Evolutionary conservation across 257 asterid genomes (phyloP).

Genomic region (Penstemon newberryi): DNA sequence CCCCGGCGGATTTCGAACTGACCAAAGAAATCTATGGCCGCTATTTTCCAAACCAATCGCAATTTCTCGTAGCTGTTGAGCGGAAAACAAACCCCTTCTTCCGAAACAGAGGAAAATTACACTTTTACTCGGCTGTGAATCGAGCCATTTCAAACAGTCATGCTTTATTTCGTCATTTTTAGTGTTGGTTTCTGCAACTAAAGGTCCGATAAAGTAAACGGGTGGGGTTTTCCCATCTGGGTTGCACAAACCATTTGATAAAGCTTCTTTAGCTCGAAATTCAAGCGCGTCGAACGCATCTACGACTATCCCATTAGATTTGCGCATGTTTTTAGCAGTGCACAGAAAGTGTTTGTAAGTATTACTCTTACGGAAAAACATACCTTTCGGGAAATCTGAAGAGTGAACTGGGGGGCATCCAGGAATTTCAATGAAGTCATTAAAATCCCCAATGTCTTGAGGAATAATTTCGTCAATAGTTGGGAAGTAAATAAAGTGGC

Average conservation of each 20-base stretch:
- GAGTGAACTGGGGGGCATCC: slow-evolving; percentile 33
- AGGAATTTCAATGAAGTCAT: slow-evolving; percentile 26
- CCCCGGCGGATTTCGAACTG: slow-evolving; percentile 42
- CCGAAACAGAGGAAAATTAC: slow-evolving; percentile 62
- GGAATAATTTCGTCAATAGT: slow-evolving; percentile 25
- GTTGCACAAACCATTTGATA: slow-evolving; percentile 36
- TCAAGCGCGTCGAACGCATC: slow-evolving; percentile 37
- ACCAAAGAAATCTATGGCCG: slow-evolving; percentile 57
- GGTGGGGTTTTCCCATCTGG: slow-evolving; percentile 50
- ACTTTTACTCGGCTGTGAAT: slow-evolving; percentile 50
- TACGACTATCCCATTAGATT: slow-evolving; percentile 30
- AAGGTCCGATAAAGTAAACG: slow-evolving; percentile 47
- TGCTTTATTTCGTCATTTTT: slow-evolving; percentile 22
- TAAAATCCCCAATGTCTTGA: not conserved
- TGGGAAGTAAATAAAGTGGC: slow-evolving; percentile 27
- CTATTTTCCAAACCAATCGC: slow-evolving; percentile 60
- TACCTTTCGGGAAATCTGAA: slow-evolving; percentile 23
- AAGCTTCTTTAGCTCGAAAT: slow-evolving; percentile 32
- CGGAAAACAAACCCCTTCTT: slow-evolving; percentile 46
- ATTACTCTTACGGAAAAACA: slow-evolving; percentile 27
- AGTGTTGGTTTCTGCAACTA: slow-evolving; percentile 9
- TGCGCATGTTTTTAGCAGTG: slow-evolving; percentile 27
- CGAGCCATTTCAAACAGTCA: slow-evolving; percentile 57
- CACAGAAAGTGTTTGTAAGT: slow-evolving; percentile 26
- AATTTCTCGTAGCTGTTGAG: slow-evolving; percentile 43